Evolutionary conservation across 306 rosid species (phyloP).

Genomic region (Quercus dentata): DNA sequence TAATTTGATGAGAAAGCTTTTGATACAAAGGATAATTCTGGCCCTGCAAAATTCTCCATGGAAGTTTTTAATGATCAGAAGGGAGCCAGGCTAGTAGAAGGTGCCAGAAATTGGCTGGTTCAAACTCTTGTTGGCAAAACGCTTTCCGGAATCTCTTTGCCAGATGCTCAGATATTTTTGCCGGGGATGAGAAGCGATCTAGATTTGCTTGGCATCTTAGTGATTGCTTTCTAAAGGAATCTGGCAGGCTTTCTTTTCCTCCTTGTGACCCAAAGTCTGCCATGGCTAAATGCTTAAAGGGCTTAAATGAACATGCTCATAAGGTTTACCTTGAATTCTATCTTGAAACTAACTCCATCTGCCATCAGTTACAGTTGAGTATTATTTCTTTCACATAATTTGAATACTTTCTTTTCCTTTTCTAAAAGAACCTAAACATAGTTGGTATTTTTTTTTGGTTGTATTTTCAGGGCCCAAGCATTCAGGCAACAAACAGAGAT

Average conservation of each 20-base stretch:
- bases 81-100: slow-evolving; percentile 46
- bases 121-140: slow-evolving; percentile 67
- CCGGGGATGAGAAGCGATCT: slow-evolving; percentile 57
- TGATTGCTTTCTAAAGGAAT: slow-evolving; percentile 81
- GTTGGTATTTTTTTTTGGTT: neutral
- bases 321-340: slow-evolving; percentile 78
- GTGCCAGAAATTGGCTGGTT: slow-evolving; percentile 50
- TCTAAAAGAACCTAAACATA: neutral
- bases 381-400: neutral
- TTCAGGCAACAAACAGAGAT: slow-evolving; percentile 75
- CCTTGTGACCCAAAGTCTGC: slow-evolving; percentile 48
- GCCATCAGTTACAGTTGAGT: slow-evolving; percentile 24
- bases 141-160: slow-evolving; percentile 67
- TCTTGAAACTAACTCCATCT: slow-evolving; percentile 80
- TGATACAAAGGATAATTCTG: neutral
- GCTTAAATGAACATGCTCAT: slow-evolving; percentile 54
- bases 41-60: slow-evolving; percentile 52
- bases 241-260: slow-evolving; percentile 71
- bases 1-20: slow-evolving; percentile 20
- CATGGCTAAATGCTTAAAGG: slow-evolving; percentile 45
- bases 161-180: slow-evolving; percentile 67
- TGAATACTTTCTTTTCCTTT: neutral
- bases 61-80: slow-evolving; percentile 52
- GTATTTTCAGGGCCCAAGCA: slow-evolving; percentile 45
- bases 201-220: slow-evolving; percentile 88